Evolutionary conservation across 2,329 filamentous ascomycete genomes (phyloP).

Genomic region (Fusarium sp.): DNA sequence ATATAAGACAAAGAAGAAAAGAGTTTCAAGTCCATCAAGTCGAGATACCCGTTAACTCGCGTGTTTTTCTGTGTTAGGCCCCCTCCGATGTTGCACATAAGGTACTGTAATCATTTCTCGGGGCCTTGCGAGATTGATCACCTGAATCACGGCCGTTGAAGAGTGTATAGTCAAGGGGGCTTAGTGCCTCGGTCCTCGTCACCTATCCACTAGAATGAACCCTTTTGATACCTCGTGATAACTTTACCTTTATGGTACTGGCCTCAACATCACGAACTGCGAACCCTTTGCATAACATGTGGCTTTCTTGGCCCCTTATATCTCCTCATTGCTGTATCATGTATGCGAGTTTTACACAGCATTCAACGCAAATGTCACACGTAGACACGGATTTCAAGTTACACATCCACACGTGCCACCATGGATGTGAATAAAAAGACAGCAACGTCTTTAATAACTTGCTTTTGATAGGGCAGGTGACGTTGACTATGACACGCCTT

Average conservation of each 20-base stretch:
- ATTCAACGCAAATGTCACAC: conserved; percentile 6
- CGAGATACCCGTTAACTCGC: neutral
- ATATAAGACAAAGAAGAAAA: neutral
- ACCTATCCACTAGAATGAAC: conserved; percentile 5
- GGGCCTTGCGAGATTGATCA: conserved; percentile 6
- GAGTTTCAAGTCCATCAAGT: neutral
- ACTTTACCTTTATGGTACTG: neutral
- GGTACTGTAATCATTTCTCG: neutral
- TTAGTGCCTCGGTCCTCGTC: conserved; percentile 6
- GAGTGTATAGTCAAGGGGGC: conserved; percentile 11
- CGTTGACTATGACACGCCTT: conserved; percentile 23
- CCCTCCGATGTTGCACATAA: neutral
- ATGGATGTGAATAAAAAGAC: conserved; percentile 6
- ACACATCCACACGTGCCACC: conserved; percentile 12
- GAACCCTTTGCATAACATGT: neutral
- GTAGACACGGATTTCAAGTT: conserved; percentile 1
- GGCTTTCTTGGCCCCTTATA: neutral
- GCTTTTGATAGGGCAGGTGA: conserved; percentile 18
- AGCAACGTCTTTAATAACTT: conserved; percentile 3
- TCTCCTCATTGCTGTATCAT: neutral
- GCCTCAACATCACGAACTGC: neutral
- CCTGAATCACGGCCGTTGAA: neutral
- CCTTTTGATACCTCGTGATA: conserved; percentile 1
- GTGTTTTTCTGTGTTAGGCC: neutral
- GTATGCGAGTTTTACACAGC: neutral